A percentile compares a stretch with the other conserved stretches of the same genome.
phyloP scores from a whole-genome alignment of 305 asterid species.

The Fraxinus latifolia region DNA sequence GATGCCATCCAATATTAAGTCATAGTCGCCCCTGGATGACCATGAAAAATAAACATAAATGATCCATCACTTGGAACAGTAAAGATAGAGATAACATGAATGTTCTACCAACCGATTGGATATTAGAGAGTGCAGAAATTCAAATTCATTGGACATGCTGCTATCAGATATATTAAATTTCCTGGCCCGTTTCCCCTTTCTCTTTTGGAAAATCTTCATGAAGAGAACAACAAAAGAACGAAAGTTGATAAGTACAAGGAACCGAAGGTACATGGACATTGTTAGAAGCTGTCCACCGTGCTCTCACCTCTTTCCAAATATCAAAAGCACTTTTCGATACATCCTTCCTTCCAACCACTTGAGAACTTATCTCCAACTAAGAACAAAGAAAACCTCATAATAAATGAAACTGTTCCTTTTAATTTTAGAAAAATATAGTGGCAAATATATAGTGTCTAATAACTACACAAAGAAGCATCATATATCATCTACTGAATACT shows the following conservation, averaged over 20 bases:
- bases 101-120: constrained; percentile 65
- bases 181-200: constrained; percentile 52
- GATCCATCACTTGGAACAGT: constrained; percentile 23
- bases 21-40: constrained; percentile 78
- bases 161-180: constrained; percentile 40
- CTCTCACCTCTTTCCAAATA: constrained; percentile 93
- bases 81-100: constrained; percentile 17
- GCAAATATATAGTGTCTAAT: constrained; percentile 1
- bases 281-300: constrained; percentile 15
- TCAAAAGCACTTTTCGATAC: constrained; percentile 78
- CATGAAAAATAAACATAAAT: constrained; percentile 26
- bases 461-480: constrained; percentile 17
- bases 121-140: constrained; percentile 64
- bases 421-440: not conserved
- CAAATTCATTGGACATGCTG: constrained; percentile 57
- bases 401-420: constrained; percentile 7
- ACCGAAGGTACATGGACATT: constrained; percentile 22
- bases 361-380: constrained; percentile 86
- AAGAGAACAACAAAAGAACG: constrained; percentile 21
- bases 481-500: not conserved
- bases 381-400: constrained; percentile 22
- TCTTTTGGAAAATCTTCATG: constrained; percentile 81
- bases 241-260: constrained; percentile 15
- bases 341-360: constrained; percentile 94
- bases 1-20: constrained; percentile 82